Percentiles rank a stretch among this genome's conserved stretches.
Conservation (phyloP, 352 stramenopile species). For the Aphanomyces stellatus region DNA sequence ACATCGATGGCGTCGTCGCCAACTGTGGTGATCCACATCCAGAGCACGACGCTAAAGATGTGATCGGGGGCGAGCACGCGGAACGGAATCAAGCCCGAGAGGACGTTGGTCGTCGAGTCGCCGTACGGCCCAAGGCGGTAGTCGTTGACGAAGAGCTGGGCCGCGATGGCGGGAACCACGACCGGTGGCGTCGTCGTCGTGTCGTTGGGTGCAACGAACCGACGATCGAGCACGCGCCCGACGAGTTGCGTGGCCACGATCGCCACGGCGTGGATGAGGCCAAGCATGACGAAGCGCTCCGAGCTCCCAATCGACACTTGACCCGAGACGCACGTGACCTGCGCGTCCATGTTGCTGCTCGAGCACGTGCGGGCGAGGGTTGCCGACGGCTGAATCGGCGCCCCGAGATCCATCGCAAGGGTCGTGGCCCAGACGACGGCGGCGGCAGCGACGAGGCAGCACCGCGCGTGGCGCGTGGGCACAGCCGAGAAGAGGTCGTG, state of each 20-base stretch:
- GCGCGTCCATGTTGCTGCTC: conserved; percentile 9
- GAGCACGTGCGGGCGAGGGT: neutral
- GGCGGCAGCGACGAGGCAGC: neutral
- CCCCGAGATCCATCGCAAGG: neutral
- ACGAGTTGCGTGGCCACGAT: neutral
- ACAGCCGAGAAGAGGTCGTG: neutral
- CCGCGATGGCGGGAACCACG: neutral
- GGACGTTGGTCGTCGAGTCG: neutral
- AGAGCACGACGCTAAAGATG: neutral
- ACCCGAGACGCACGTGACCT: neutral
- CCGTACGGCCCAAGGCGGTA: neutral
- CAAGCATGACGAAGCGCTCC: neutral
- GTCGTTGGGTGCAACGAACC: neutral
- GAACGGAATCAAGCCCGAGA: neutral
- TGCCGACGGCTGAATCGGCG: neutral
- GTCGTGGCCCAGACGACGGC: neutral
- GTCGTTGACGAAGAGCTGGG: neutral
- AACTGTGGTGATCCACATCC: neutral
- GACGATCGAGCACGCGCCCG: neutral
- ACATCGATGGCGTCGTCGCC: neutral
- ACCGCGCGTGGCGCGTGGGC: neutral
- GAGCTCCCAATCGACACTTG: neutral
- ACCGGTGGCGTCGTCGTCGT: neutral
- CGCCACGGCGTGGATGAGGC: neutral
- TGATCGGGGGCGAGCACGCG: neutral